Conservation (phyloP, 805 yeast genomes). For the Yamadazyma kitorensis region DNA sequence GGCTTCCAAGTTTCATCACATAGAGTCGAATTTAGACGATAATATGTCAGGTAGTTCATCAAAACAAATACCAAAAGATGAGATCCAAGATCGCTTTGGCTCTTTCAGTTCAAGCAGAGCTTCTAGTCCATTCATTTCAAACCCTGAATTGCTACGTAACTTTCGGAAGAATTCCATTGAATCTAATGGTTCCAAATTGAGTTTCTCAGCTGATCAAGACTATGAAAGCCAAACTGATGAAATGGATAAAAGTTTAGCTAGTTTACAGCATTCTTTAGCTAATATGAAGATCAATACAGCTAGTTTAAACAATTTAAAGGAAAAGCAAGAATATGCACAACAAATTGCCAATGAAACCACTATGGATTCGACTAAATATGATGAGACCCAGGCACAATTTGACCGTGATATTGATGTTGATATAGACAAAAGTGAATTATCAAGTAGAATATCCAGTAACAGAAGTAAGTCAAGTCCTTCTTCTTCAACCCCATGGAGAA, state of each 20-base stretch:
- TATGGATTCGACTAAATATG: slow-evolving; percentile 12
- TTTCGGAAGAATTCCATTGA: neutral
- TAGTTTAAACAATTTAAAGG: neutral
- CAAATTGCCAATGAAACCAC: slow-evolving; percentile 1
- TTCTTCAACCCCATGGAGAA: slow-evolving; percentile 22
- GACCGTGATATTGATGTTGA: slow-evolving; percentile 21
- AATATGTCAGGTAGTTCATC: no score
- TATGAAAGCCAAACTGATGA: slow-evolving; percentile 5
- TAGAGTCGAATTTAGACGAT: no score
- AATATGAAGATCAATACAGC: slow-evolving; percentile 9
- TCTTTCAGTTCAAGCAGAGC: slow-evolving; percentile 10
- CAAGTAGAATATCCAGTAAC: slow-evolving; percentile 7
- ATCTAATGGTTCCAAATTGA: no score
- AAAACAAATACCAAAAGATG: no score
- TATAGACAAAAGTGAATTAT: slow-evolving; percentile 8
- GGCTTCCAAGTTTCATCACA: no score
- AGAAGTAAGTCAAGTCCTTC: neutral
- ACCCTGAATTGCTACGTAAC: slow-evolving; percentile 14
- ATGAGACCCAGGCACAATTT: slow-evolving; percentile 23
- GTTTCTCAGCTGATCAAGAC: neutral
- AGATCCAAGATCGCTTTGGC: no score
- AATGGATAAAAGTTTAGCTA: slow-evolving; percentile 13
- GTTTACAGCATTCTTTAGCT: slow-evolving; percentile 13
- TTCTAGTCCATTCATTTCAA: slow-evolving; percentile 19
- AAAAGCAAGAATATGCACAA: neutral